Evolutionary conservation across 495 filamentous ascomycete species (phyloP), one percentile per base, ranked within the genome.

Genomic region (Aspergillus bridgeri): DNA sequence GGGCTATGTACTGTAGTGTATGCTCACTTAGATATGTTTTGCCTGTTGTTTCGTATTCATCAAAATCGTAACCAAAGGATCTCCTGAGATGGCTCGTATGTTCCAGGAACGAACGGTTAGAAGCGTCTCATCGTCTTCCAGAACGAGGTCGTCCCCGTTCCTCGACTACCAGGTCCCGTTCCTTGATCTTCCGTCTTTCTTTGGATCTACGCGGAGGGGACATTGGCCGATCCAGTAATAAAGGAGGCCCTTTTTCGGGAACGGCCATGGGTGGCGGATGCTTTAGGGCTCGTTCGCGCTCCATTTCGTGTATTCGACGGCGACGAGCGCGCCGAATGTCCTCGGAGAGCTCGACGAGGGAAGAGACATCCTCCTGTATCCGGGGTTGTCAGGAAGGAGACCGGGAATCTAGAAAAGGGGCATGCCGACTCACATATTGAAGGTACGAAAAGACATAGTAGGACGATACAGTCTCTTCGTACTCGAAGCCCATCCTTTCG

Each of bases 361-460:
- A 87, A 44, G 88, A 81, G 23, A 98, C 91, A 61, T 98, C 91
- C 57, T 94, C 90, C 91, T 96, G 64, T 56, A 49, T 22, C 44
- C 47, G 25, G 18, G 42, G 23, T 13, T 42, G 60, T 68, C 55
- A 48, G 55, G 59, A 70, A 58, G 75, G 67, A 38, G 55, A 51
- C 25, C 18, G 17, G 33, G 13, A 38, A 38, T 1, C 33, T 2
- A 17, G 5, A 27, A 42, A 43, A 48, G 38, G 52, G 60, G 60
- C 17, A 45, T 25, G 42, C 43, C 18, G 42, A 83, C 91, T 79
- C 81, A 96, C 92, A 68, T 93, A 90, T 59, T 83, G 79, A 44
- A 98, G 80, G 71, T 95, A 96, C 56, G 92, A 86, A 75, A 96
- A 92, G 38, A 98, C 83, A 66, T 97, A 98, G 72, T 89, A 98